phyloP scores from a whole-genome alignment of 2,329 filamentous ascomycete genomes.

The Trichoderma brevicompactum region DNA sequence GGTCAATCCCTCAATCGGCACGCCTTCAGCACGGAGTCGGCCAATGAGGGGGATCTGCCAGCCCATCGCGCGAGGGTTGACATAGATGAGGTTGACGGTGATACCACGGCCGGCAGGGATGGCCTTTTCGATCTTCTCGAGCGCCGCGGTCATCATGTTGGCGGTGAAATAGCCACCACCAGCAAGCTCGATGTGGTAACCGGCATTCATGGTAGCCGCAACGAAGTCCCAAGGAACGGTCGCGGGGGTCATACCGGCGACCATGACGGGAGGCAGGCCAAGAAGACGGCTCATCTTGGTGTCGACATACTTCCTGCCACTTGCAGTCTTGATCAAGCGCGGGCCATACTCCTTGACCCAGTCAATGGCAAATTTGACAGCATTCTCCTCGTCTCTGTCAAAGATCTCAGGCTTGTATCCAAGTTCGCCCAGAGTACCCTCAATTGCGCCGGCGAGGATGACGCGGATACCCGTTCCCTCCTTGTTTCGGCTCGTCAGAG shows the following conservation, averaged over 20 bases:
- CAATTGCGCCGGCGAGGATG: constrained; percentile 91
- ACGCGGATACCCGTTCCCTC: constrained; percentile 97
- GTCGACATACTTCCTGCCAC: constrained; percentile 88
- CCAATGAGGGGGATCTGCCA: constrained; percentile 90
- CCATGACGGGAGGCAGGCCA: constrained; percentile 83
- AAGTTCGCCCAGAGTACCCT: constrained; percentile 85
- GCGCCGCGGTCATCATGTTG: constrained; percentile 79
- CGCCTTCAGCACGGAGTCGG: constrained; percentile 78
- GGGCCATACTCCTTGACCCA: constrained; percentile 98
- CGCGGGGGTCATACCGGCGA: constrained; percentile 90
- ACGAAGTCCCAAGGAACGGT: constrained; percentile 93
- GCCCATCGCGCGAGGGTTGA: constrained; percentile 84
- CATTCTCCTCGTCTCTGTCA: constrained; percentile 91
- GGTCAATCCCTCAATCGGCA: constrained; percentile 88
- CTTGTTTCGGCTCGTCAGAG: constrained; percentile 98
- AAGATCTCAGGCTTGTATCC: constrained; percentile 99
- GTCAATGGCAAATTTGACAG: constrained; percentile 91
- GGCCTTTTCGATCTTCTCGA: constrained; percentile 80
- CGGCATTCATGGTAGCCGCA: constrained; percentile 88
- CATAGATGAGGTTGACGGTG: constrained; percentile 87
- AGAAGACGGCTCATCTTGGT: constrained; percentile 93
- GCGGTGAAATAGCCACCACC: constrained; percentile 89
- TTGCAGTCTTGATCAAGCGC: constrained; percentile 86
- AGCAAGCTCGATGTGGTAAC: constrained; percentile 90
- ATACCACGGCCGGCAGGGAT: constrained; percentile 88